phyloP scores from a whole-genome alignment of 306 rosid species.

The Boehmeria nivea region DNA sequence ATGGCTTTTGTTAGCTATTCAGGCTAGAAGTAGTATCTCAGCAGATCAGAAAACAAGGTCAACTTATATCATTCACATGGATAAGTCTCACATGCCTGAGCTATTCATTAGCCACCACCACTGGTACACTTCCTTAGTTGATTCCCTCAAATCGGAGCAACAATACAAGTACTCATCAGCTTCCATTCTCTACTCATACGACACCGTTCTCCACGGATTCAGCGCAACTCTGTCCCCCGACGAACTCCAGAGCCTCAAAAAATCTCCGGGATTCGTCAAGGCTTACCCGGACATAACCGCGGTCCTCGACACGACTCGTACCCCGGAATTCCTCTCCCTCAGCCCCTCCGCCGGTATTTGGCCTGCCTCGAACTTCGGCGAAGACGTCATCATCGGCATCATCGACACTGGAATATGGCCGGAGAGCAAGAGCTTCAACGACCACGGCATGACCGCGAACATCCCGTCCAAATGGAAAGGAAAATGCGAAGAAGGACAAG shows the following conservation, averaged over 20 bases:
- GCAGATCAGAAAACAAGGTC: neutral
- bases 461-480: slow-evolving; percentile 30
- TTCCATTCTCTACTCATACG: slow-evolving; percentile 24
- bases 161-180: neutral
- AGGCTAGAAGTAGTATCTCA: no score
- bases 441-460: slow-evolving; percentile 8
- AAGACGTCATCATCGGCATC: slow-evolving; percentile 24
- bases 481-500: slow-evolving; percentile 17
- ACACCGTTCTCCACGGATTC: slow-evolving; percentile 28
- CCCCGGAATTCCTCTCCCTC: slow-evolving; percentile 22
- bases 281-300: slow-evolving; percentile 18
- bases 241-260: slow-evolving; percentile 11
- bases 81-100: slow-evolving; percentile 23
- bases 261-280: slow-evolving; percentile 15
- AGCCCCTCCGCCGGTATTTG: slow-evolving; percentile 14
- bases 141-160: slow-evolving; percentile 12
- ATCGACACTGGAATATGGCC: slow-evolving; percentile 28
- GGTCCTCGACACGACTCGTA: slow-evolving; percentile 26
- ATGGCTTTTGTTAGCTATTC: no score
- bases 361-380: slow-evolving; percentile 21
- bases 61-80: slow-evolving; percentile 24
- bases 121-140: slow-evolving; percentile 34
- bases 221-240: slow-evolving; percentile 13
- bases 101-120: slow-evolving; percentile 19
- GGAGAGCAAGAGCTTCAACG: slow-evolving; percentile 25